Base-by-base conservation (phyloP, 108 stramenopile species). In the Nitzschia sp. region DNA sequence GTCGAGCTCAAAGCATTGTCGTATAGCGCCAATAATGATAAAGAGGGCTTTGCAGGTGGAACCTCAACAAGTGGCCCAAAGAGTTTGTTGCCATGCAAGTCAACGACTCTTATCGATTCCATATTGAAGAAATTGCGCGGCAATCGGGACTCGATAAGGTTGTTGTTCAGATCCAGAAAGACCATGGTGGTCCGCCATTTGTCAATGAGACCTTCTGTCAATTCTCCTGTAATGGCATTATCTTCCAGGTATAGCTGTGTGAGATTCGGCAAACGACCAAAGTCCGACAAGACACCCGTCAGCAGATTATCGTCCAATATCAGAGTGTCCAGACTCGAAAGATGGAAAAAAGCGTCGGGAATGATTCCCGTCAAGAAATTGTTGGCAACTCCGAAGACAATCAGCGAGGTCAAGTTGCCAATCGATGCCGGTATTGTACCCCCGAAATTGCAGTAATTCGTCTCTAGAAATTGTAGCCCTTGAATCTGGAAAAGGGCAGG, bases 1-100 rank as follows among this genome's bases (percentile, higher is more conserved):
- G 38, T 21, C 1, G 84, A 80, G 13, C 54, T 41, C 23, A 90
- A 64, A 22, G 36, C 38, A 56, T 88, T 92, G 30, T 63, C 57
- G 27, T 66, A 31, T 1, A 82, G 52, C 2, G 69, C 46, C 36
- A 80, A 63, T 23, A 8, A 64, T 19, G 71, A 22, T 53, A 66
- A 66, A 35, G 56, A 25, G 22, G 2, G 26, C 25, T 59, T 65
- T 19, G 8, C 35, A 27, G 45, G 50, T 66, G 64, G 35, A 0
- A 66, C 35, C 27, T 26, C 30, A 4, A 63, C 53, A 16, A 72
- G 19, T 1, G 19, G 32, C 0, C 66, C 62, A 5, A 32, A 29
- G 31, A 80, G 38, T 8, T 27, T 13, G 46, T 74, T 80, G 8
- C 30, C 19, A 57, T 52, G 27, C 6, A 61, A 25, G 46, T 72